Evolutionary conservation across 1,284 basidiomycete species (phyloP).

Genomic region (Cutaneotrichosporon sp.): DNA sequence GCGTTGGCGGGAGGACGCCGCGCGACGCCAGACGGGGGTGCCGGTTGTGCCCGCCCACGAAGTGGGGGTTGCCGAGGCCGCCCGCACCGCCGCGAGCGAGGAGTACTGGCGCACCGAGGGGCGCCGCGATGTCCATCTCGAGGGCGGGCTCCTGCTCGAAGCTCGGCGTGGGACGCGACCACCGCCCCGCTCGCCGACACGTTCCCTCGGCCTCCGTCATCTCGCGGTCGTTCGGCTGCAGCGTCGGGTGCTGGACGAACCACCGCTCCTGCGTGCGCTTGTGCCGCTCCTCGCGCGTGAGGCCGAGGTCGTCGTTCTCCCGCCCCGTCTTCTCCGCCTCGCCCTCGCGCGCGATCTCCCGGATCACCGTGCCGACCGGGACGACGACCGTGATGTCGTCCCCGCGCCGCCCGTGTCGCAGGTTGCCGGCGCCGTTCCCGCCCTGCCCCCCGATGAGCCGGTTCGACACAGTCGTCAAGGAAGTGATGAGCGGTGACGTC

Average conservation of each 20-base stretch:
- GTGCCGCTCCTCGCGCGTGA: slow-evolving; percentile 26
- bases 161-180: slow-evolving; percentile 29
- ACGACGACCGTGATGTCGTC: slow-evolving; percentile 73
- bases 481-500: slow-evolving; percentile 72
- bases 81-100: slow-evolving; percentile 78
- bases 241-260: slow-evolving; percentile 77
- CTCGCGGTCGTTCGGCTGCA: slow-evolving; percentile 66
- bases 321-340: slow-evolving; percentile 56
- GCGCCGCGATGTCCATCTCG: slow-evolving; percentile 62
- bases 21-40: slow-evolving; percentile 78
- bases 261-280: slow-evolving; percentile 63
- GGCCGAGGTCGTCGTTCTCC: slow-evolving; percentile 52
- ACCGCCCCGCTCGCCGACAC: slow-evolving; percentile 65
- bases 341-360: slow-evolving; percentile 67
- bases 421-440: slow-evolving; percentile 73
- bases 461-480: slow-evolving; percentile 69
- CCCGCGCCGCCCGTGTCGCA: slow-evolving; percentile 76
- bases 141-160: slow-evolving; percentile 60
- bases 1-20: slow-evolving; percentile 76
- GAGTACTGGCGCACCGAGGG: slow-evolving; percentile 61
- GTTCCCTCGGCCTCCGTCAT: slow-evolving; percentile 66
- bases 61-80: slow-evolving; percentile 89
- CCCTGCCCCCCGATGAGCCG: slow-evolving; percentile 70
- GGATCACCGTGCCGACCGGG: slow-evolving; percentile 84
- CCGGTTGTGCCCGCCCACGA: slow-evolving; percentile 58